Evolutionary conservation across 75 land plant genomes (phyloP).

Genomic region (Sequoia sempervirens): DNA sequence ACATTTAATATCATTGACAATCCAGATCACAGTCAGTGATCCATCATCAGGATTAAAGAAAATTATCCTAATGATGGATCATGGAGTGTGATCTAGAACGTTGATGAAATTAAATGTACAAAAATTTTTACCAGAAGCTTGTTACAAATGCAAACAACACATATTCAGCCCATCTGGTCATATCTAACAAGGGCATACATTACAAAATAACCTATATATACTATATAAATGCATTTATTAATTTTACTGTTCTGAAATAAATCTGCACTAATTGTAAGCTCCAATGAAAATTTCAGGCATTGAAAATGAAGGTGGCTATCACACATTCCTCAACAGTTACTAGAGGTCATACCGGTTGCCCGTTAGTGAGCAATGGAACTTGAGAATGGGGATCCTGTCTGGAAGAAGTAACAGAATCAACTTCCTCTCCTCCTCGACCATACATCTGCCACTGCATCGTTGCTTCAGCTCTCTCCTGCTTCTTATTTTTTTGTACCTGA

Average conservation of each 20-base stretch:
- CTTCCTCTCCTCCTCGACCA: slow-evolving; percentile 32
- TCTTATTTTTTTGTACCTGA: slow-evolving; percentile 10
- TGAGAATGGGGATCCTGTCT: slow-evolving; percentile 51
- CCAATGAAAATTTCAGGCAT: neutral
- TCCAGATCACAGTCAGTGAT: too few species aligned
- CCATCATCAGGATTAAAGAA: too few species aligned
- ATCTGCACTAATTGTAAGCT: neutral
- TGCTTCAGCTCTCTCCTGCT: slow-evolving; percentile 28
- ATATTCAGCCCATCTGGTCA: neutral
- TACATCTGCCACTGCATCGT: slow-evolving; percentile 40
- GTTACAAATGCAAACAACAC: too few species aligned
- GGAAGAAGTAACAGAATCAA: slow-evolving; percentile 41
- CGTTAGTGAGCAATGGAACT: slow-evolving; percentile 72
- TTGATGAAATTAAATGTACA: too few species aligned
- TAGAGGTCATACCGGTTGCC: slow-evolving; percentile 44
- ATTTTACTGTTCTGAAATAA: neutral
- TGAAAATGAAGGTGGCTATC: neutral
- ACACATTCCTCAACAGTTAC: neutral
- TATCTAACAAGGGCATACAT: neutral
- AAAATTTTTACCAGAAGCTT: too few species aligned
- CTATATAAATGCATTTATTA: neutral
- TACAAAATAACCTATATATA: neutral
- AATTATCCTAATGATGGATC: too few species aligned
- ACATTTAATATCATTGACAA: too few species aligned
- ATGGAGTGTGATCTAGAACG: too few species aligned